Base-by-base conservation (phyloP, 352 stramenopile genomes). In the Thraustochytrium sp. region DNA sequence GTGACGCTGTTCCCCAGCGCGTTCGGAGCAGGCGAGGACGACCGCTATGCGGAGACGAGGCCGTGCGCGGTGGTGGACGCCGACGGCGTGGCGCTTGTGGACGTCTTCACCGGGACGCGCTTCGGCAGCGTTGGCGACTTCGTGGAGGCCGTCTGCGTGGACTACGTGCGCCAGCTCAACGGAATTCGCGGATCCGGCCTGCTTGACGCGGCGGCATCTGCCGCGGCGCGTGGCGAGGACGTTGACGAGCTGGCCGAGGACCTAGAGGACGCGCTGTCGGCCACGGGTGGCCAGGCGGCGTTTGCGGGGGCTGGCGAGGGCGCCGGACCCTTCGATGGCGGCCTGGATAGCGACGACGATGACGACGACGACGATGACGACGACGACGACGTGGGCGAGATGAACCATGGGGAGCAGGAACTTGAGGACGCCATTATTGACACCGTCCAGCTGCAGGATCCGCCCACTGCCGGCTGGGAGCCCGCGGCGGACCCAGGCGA, bases 1-100 rank as follows among this genome's bases (percentile, higher is more conserved):
- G 68, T 80, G 42, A 80, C 68, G 18, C n/a, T 80, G 68, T 80
- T 55, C 68, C 68, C 68, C 44, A 55, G 34, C 31, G 46, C 44
- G n/a, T 80, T 63, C 44, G 68, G 48, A 16, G 31, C 68, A 11
- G 46, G 48, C 34, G 68, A 72, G 5, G 68, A 44, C 68, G 53
- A 21, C 4, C 68, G n/a, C 4, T 4, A 48, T 4, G 8, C 23
- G n/a, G 46, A 61, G 5, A 44, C 31, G 34, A 36, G 42, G 34
- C 53, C 53, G 5, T 34, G 48, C 68, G 53, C 68, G 8, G 5
- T 3, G 8, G 46, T 80, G 3, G 53, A 26, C n/a, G 51, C 3
- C 31, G 34, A 44, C 48, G 53, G 53, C 53, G 51, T 31, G 8
- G 5, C 40, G 46, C 31, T 80, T 3, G 68, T n/a, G 48, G 68